Conservation (phyloP, 306 rosid species). For the Sechiopsis laciniata region DNA sequence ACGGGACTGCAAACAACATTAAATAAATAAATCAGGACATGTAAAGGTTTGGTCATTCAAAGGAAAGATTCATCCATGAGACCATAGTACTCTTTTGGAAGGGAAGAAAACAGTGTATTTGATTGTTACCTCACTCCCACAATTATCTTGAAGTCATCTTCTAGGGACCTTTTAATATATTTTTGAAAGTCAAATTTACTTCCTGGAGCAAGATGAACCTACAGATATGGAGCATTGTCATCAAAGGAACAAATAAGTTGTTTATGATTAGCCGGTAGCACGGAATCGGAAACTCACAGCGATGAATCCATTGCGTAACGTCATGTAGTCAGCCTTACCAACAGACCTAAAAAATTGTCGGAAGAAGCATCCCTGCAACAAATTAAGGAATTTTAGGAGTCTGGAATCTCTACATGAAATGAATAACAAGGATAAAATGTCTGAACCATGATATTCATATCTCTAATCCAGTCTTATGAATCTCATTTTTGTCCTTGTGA, state of each 20-base stretch:
- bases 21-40: neutral
- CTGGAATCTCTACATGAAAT: neutral
- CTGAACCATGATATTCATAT: neutral
- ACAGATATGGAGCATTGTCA: conserved; percentile 27
- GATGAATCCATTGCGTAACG: conserved; percentile 83
- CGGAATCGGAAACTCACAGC: conserved; percentile 44
- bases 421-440: neutral
- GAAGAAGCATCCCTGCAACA: conserved; percentile 72
- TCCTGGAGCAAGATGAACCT: conserved; percentile 83
- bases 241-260: conserved; percentile 11
- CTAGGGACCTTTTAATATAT: conserved; percentile 84
- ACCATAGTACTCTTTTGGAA: neutral
- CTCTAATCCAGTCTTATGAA: neutral
- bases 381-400: neutral
- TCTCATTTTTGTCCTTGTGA: neutral
- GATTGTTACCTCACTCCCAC: conserved; percentile 79
- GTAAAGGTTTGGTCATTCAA: neutral
- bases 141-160: conserved; percentile 83
- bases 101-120: neutral
- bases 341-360: conserved; percentile 84
- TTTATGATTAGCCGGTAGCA: conserved; percentile 17
- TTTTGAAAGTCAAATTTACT: conserved; percentile 86
- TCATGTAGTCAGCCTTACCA: conserved; percentile 55
- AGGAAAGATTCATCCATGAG: neutral
- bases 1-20: conserved; percentile 63